These are phyloP conservation scores for Ambrosiella cleistominuta DNA, from an alignment of 2,329 filamentous ascomycete genomes.

Conservation along the genomic window DNA sequence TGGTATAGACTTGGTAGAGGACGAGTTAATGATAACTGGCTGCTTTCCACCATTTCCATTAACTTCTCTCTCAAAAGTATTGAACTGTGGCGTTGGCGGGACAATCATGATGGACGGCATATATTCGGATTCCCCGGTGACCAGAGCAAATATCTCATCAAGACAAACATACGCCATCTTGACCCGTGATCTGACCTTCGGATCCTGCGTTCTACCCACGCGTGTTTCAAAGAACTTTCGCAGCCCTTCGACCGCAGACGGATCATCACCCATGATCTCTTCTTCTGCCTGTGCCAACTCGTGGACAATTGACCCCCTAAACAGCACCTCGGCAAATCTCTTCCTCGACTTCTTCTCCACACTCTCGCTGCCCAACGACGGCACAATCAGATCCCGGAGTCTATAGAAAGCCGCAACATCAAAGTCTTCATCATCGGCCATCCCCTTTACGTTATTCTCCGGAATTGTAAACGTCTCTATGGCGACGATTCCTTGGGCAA, in stretches of 20 bases:
- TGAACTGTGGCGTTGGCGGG: slow-evolving; percentile 27
- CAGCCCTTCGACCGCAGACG: slow-evolving; percentile 18
- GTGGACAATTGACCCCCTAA: slow-evolving; percentile 69
- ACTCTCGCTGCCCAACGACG: slow-evolving; percentile 46
- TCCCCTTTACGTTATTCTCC: slow-evolving; percentile 14
- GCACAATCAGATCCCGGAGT: slow-evolving; percentile 55
- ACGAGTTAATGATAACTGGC: slow-evolving; percentile 14
- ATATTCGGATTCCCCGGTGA: slow-evolving; percentile 32
- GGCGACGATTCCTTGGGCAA: slow-evolving; percentile 50
- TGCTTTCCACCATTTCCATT: slow-evolving; percentile 9
- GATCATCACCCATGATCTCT: slow-evolving; percentile 19
- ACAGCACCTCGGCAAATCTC: slow-evolving; percentile 57
- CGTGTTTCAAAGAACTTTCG: slow-evolving; percentile 43
- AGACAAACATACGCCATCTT: slow-evolving; percentile 67
- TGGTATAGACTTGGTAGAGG: slow-evolving; percentile 13
- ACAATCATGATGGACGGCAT: slow-evolving; percentile 24
- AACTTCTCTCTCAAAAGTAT: neutral
- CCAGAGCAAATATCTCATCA: slow-evolving; percentile 57
- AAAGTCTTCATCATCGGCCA: slow-evolving; percentile 51
- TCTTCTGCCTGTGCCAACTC: slow-evolving; percentile 29
- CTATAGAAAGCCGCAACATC: slow-evolving; percentile 59
- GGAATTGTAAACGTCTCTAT: slow-evolving; percentile 37
- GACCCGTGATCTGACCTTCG: slow-evolving; percentile 44
- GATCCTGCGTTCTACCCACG: slow-evolving; percentile 53
- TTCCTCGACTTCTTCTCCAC: slow-evolving; percentile 51